These are phyloP conservation scores for Waltiozyma sp. DNA, from an alignment of 1,139 yeast genomes.

Conservation along the genomic window DNA sequence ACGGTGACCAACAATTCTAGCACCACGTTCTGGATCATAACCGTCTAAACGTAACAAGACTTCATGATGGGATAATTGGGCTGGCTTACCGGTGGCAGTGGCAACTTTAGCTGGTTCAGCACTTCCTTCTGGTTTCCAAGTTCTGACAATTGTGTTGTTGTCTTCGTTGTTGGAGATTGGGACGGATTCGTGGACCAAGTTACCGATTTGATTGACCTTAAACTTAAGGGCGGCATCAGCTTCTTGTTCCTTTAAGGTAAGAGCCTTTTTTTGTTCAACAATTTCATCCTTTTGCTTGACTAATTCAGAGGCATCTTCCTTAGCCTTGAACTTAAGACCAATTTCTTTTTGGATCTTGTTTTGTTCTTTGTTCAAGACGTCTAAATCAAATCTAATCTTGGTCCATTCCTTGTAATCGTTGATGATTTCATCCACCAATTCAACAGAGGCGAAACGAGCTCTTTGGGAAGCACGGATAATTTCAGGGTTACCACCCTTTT, in stretches of 20 bases:
- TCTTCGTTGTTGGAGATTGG: conserved; percentile 83
- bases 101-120: conserved; percentile 51
- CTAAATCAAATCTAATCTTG: conserved; percentile 82
- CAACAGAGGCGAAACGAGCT: conserved; percentile 93
- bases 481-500: conserved; percentile 95
- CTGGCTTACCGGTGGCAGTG: conserved; percentile 64
- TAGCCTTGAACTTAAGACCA: conserved; percentile 84
- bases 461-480: conserved; percentile 76
- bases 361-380: conserved; percentile 75
- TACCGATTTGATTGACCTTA: conserved; percentile 87
- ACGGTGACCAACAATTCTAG: conserved; percentile 95
- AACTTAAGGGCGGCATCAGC: conserved; percentile 65
- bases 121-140: conserved; percentile 70
- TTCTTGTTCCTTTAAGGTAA: conserved; percentile 59
- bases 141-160: conserved; percentile 75
- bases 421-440: conserved; percentile 90
- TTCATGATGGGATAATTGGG: conserved; percentile 89
- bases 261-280: conserved; percentile 55
- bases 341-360: conserved; percentile 87
- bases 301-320: conserved; percentile 85
- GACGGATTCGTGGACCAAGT: conserved; percentile 86
- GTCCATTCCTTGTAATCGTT: conserved; percentile 89
- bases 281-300: conserved; percentile 71
- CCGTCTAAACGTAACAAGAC: conserved; percentile 90
- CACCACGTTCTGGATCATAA: conserved; percentile 98